phyloP scores from a whole-genome alignment of 164 flowering plant species.

The Vitis labrusca region DNA sequence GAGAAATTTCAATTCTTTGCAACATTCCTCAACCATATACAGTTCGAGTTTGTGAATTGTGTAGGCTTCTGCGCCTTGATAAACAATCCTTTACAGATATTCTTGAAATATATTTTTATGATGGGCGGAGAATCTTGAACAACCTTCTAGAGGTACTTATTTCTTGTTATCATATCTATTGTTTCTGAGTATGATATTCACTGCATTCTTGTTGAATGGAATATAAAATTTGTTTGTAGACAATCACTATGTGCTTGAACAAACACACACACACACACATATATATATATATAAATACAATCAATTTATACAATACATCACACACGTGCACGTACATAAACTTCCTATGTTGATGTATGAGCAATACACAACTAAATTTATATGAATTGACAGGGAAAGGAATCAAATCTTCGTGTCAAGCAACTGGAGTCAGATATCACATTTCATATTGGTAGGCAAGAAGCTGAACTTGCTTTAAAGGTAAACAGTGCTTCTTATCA shows the following conservation, averaged over 20 bases:
- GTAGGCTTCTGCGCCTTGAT: conserved; percentile 78
- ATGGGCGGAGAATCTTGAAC: conserved; percentile 64
- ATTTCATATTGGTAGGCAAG: conserved; percentile 79
- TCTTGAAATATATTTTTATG: conserved; percentile 69
- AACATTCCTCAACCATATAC: conserved; percentile 90
- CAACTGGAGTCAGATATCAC: conserved; percentile 76
- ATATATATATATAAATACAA: too few relatives aligned
- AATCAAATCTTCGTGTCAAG: conserved; percentile 57
- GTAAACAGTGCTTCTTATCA: conserved; percentile 80
- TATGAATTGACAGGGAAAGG: conserved; percentile 59
- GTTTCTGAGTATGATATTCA: background rate
- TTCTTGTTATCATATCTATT: background rate
- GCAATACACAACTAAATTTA: background rate
- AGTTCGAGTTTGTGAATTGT: conserved; percentile 76
- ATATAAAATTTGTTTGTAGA: too few relatives aligned
- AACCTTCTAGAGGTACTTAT: conserved; percentile 76
- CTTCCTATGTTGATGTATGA: background rate
- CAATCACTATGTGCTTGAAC: too few relatives aligned
- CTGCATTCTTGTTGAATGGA: too few relatives aligned
- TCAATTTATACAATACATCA: too few relatives aligned
- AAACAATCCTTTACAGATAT: conserved; percentile 72
- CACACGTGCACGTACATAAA: too few relatives aligned
- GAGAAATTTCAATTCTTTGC: conserved; percentile 83
- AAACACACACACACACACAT: too few relatives aligned
- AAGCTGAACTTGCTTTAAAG: conserved; percentile 79